A percentile compares a stretch with the other conserved stretches of the same genome.
These are phyloP conservation scores for Vairimorpha ceranae DNA, from an alignment of 371 early-diverging fungal genomes.

Conservation along the genomic window DNA sequence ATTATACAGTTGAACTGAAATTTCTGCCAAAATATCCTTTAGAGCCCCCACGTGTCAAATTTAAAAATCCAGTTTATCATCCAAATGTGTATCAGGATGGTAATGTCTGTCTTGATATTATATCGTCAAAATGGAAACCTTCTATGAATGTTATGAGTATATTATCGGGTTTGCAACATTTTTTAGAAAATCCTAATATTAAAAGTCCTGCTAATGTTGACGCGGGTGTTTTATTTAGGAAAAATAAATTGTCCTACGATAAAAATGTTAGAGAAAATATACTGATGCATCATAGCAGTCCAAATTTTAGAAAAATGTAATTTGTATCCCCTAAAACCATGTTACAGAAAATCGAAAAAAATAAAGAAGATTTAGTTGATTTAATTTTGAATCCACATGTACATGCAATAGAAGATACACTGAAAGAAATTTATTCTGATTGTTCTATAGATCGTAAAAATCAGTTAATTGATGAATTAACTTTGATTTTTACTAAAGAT, in stretches of 20 bases:
- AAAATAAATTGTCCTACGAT: slow-evolving; percentile 30
- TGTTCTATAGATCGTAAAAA: neutral
- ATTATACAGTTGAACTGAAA: slow-evolving; percentile 39
- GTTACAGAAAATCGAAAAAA: neutral
- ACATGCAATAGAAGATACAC: slow-evolving; percentile 11
- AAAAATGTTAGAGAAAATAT: slow-evolving; percentile 44
- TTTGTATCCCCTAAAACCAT: neutral
- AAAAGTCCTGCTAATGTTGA: slow-evolving; percentile 60
- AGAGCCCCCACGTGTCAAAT: slow-evolving; percentile 52
- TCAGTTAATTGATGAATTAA: slow-evolving; percentile 1
- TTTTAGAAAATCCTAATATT: slow-evolving; percentile 61
- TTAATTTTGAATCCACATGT: slow-evolving; percentile 32
- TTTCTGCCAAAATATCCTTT: slow-evolving; percentile 58
- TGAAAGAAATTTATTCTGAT: slow-evolving; percentile 9
- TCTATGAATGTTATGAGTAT: slow-evolving; percentile 56
- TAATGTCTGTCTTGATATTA: slow-evolving; percentile 59
- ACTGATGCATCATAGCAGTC: slow-evolving; percentile 22
- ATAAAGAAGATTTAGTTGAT: slow-evolving; percentile 17
- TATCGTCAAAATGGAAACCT: slow-evolving; percentile 61
- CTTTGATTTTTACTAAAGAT: slow-evolving; percentile 10
- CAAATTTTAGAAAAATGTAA: slow-evolving; percentile 15
- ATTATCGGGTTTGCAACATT: slow-evolving; percentile 54
- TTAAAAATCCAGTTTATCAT: slow-evolving; percentile 52
- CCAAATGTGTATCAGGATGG: slow-evolving; percentile 60
- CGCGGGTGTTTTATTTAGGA: slow-evolving; percentile 52